phyloP scores from a whole-genome alignment of 2,329 filamentous ascomycete genomes.

The Fusarium decemcellulare region DNA sequence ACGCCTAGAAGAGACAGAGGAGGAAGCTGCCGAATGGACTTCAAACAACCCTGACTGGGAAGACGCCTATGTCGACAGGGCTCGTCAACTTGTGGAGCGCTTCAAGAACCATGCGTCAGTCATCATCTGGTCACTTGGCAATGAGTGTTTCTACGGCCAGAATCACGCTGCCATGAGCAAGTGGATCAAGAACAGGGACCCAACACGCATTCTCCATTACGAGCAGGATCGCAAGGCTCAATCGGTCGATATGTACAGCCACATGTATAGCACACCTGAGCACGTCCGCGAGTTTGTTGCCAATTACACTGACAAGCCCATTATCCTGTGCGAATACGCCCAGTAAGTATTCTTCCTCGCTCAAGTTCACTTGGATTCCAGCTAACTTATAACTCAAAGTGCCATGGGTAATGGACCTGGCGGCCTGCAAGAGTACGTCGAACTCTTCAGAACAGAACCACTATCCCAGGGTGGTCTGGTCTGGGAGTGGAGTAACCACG shows the following conservation, averaged over 20 bases:
- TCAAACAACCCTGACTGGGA: conserved; percentile 74
- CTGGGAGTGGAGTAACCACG: conserved; percentile 75
- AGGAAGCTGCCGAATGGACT: conserved; percentile 50
- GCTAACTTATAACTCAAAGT: neutral
- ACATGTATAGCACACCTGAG: conserved; percentile 74
- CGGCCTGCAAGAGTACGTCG: conserved; percentile 75
- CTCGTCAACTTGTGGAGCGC: conserved; percentile 73
- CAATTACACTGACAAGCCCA: conserved; percentile 59
- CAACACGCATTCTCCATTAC: conserved; percentile 73
- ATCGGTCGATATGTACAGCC: conserved; percentile 74
- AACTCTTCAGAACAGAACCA: conserved; percentile 70
- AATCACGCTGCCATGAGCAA: conserved; percentile 79
- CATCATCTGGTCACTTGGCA: conserved; percentile 80
- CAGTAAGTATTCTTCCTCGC: conserved; percentile 48
- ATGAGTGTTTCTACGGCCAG: conserved; percentile 78
- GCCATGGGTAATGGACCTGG: conserved; percentile 83
- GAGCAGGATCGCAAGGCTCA: conserved; percentile 72
- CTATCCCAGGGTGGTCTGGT: conserved; percentile 73
- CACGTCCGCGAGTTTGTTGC: conserved; percentile 12
- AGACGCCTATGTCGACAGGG: conserved; percentile 77
- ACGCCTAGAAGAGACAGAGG: conserved; percentile 7
- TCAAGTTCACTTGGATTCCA: accelerated
- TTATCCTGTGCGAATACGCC: conserved; percentile 69
- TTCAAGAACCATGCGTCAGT: conserved; percentile 73
- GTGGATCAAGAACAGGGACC: conserved; percentile 70